Evolutionary conservation across 306 rosid species (phyloP).

Genomic region (Casuarina glauca): DNA sequence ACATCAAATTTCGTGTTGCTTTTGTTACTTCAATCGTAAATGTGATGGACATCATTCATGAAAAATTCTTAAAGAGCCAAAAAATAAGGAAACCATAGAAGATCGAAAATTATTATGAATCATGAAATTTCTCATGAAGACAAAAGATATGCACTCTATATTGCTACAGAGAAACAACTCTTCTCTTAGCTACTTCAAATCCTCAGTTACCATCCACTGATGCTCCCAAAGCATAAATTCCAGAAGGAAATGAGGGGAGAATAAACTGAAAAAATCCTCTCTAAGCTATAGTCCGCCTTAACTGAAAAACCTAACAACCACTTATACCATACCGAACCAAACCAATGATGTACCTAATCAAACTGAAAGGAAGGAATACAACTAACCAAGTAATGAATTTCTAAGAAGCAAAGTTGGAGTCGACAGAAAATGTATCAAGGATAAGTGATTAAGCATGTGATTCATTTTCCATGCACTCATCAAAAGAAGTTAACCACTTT

Average conservation of each 20-base stretch:
- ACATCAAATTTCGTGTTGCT: neutral
- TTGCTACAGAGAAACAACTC: neutral
- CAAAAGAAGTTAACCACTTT: too few relatives aligned
- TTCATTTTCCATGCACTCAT: too few relatives aligned
- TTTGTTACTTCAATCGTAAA: neutral
- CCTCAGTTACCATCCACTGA: neutral
- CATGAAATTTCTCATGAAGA: neutral
- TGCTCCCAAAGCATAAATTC: neutral
- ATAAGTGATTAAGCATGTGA: too few relatives aligned
- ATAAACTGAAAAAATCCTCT: neutral
- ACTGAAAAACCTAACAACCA: neutral
- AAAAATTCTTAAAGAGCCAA: neutral
- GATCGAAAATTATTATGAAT: neutral
- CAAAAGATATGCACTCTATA: neutral
- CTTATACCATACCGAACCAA: neutral
- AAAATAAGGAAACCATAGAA: neutral
- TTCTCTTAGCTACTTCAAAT: neutral
- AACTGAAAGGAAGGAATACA: neutral
- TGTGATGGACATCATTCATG: neutral
- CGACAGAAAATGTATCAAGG: too few relatives aligned
- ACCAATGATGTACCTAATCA: neutral
- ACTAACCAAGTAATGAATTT: neutral
- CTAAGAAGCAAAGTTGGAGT: too few relatives aligned
- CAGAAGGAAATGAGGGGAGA: neutral
- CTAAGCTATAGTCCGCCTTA: neutral